Evolutionary conservation across 1,284 basidiomycete genomes (phyloP), one percentile per base, ranked within the genome.

Genomic region (Trichosporon sp.): DNA sequence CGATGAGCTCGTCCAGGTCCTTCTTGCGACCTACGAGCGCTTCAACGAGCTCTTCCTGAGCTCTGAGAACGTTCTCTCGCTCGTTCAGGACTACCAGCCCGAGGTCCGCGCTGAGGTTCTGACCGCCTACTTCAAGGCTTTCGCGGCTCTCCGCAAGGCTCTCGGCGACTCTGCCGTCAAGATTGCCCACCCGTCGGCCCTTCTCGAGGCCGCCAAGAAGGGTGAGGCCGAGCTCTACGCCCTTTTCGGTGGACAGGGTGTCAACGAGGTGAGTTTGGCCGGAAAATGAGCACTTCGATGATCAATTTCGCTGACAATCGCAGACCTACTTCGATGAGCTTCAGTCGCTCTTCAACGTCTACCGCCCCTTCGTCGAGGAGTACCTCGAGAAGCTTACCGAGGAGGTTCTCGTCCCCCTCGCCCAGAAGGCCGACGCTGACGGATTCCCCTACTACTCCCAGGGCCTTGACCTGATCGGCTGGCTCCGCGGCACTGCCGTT

Each of bases 241-340:
- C 63, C 84, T 99, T 63, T 99, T 99, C 74, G 95, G 95, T 68
- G 96, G 96, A n/a, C 95, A 99, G 81, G 95, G 95, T 70, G 92
- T 90, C 70, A 98, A 98, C 80, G 95, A 99, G 81, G 80, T 83
- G 69, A 75, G 82, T 79, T 21, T 10, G 31, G 16, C 3, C 25
- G 10, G 25, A 52, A 14, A n/a, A n/a, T 16, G 14, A 3, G 25
- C 34, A 31, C 21, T 27, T 29, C 6, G 7, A n/a, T 6, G 16
- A 9, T 46, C n/a, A n/a, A n/a, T 57, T 56, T 32, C 29, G 64
- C 69, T 73, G 68, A 77, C 70, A 11, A 21, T 8, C 8, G 46
- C 56, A 81, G 80, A 90, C 95, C 69, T 98, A 98, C 83, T 94
- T 97, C 79, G 90, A 95, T 78, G 95, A 98, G 83, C 86, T 99